A percentile compares a stretch with the other conserved stretches of the same genome.
phyloP scores from a whole-genome alignment of 2,329 filamentous ascomycete genomes.

The Cadophora gregata region DNA sequence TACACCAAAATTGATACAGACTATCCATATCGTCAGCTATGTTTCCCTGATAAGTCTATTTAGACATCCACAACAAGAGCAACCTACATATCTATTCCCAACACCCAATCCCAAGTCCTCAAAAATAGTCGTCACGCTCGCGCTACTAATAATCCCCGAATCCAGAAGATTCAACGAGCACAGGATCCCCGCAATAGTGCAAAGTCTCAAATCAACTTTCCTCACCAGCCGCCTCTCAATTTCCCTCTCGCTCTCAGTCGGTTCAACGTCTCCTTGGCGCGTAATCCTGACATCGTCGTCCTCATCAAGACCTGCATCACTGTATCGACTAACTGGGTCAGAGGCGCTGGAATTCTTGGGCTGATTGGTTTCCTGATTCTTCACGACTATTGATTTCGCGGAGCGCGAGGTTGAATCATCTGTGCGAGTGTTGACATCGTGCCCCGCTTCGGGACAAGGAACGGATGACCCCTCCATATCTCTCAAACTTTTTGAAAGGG shows the following conservation, averaged over 20 bases:
- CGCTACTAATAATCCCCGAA: slow-evolving; percentile 70
- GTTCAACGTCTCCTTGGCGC: neutral
- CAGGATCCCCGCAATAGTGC: slow-evolving; percentile 73
- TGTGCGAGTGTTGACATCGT: neutral
- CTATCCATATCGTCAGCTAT: slow-evolving; percentile 27
- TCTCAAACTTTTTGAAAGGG: neutral
- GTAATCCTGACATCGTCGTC: neutral
- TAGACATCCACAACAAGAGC: neutral
- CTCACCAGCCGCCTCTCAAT: slow-evolving; percentile 56
- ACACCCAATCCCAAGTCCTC: slow-evolving; percentile 64
- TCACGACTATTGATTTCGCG: slow-evolving; percentile 9
- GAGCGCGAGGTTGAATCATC: neutral
- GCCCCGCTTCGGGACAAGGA: slow-evolving; percentile 1
- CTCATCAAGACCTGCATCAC: neutral
- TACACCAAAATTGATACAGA: slow-evolving; percentile 77
- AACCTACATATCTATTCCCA: slow-evolving; percentile 62
- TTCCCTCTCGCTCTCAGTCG: neutral
- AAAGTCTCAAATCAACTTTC: slow-evolving; percentile 72
- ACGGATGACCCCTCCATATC: slow-evolving; percentile 5
- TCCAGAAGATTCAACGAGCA: slow-evolving; percentile 74
- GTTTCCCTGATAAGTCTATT: neutral
- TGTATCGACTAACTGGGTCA: neutral
- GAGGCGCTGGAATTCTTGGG: neutral
- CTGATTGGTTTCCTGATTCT: neutral
- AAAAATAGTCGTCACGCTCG: slow-evolving; percentile 71